These are phyloP conservation scores for Blastobotrys arbuscula DNA, from an alignment of 1,139 yeast genomes.

Conservation along the genomic window DNA sequence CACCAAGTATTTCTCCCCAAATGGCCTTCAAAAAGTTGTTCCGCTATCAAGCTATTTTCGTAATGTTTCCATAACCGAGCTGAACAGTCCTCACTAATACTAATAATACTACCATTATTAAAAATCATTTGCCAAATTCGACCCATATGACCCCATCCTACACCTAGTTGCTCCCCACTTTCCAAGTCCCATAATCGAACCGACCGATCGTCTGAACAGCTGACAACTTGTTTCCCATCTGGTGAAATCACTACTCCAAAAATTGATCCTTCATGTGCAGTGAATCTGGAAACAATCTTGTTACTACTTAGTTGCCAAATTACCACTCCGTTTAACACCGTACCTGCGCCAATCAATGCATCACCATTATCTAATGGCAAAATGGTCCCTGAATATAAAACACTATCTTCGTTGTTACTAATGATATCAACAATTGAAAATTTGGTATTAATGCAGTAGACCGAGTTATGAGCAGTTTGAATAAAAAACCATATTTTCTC, in stretches of 20 bases:
- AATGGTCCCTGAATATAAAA: slow-evolving; percentile 80
- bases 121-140: slow-evolving; percentile 83
- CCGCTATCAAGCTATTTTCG: slow-evolving; percentile 36
- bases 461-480: slow-evolving; percentile 76
- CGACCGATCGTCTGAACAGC: slow-evolving; percentile 93
- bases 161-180: slow-evolving; percentile 52
- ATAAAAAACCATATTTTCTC: slow-evolving; percentile 38
- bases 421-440: slow-evolving; percentile 38
- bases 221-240: slow-evolving; percentile 51
- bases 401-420: slow-evolving; percentile 67
- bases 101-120: slow-evolving; percentile 40
- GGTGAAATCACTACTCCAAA: slow-evolving; percentile 68
- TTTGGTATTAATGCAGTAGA: slow-evolving; percentile 43
- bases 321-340: slow-evolving; percentile 83
- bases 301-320: slow-evolving; percentile 52
- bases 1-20: slow-evolving; percentile 88
- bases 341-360: slow-evolving; percentile 73
- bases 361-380: slow-evolving; percentile 40
- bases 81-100: slow-evolving; percentile 88
- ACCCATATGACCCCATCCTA: slow-evolving; percentile 96
- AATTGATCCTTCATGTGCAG: slow-evolving; percentile 84
- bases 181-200: slow-evolving; percentile 65
- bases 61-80: slow-evolving; percentile 65
- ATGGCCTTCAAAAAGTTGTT: slow-evolving; percentile 57
- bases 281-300: slow-evolving; percentile 48